Evolutionary conservation across 1,139 yeast genomes (phyloP), one percentile per base, ranked within the genome.

Genomic region (Taiozyma sp.): DNA sequence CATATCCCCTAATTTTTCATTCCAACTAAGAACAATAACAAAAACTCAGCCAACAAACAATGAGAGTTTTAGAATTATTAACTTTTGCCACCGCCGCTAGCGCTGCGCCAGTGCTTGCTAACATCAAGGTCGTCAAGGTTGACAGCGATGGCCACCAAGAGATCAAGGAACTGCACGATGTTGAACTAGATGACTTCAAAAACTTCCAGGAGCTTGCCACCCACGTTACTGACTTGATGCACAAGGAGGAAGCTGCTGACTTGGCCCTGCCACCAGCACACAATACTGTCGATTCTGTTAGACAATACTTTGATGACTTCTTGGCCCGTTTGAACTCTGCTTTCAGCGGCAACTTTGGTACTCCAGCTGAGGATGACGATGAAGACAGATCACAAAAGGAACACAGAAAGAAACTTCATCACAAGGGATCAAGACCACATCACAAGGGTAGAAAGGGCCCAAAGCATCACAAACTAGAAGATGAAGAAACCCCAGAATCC

Each of bases 21-120:
- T n/a, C n/a, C n/a, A n/a, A n/a, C n/a, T n/a, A 38, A 32, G 6
- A 8, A 27, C 14, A 41, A 32, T 29, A 43, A 24, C 22, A 16
- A n/a, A 28, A 9, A 48, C 24, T n/a, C n/a, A n/a, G n/a, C n/a
- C n/a, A 44, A 48, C 28, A 43, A 10, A 27, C 49, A 27, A 61
- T 61, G 65, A 61, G 53, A 50, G 45, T 58, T 42, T 48, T 53
- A 38, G 32, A 50, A 19, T 19, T 60, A 13, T 51, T 60, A 41
- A 48, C 61, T 4, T 40, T 53, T 3, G 56, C 57, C 4, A 54
- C 62, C 4, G 55, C 50, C 19, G 63, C 53, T 1, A 8, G 57
- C n/a, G 58, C 61, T 10, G 19, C 55, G 6, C 64, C 64, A 29
- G 54, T 59, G 23, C 29, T 40, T 14, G 29, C 43, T n/a, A 40